These are phyloP conservation scores for Erythrophleum ivorense DNA, from an alignment of 331 rosid species.

Conservation along the genomic window DNA sequence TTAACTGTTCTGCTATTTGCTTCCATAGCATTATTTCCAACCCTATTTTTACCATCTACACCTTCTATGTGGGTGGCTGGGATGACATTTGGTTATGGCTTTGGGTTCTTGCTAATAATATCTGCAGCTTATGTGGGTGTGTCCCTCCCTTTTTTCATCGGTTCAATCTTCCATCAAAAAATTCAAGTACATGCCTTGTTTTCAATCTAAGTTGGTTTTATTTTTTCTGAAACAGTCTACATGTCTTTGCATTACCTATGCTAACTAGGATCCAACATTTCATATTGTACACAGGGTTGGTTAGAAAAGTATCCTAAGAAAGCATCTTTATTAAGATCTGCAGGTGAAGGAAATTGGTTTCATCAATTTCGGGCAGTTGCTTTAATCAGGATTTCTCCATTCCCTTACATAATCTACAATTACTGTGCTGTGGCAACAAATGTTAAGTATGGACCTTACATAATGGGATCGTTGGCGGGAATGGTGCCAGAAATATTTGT, in stretches of 20 bases:
- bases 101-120: conserved; percentile 71
- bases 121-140: conserved; percentile 69
- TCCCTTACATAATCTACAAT: conserved; percentile 89
- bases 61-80: conserved; percentile 98
- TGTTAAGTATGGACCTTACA: conserved; percentile 90
- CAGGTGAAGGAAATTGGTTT: conserved; percentile 93
- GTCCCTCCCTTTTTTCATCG: conserved; percentile 84
- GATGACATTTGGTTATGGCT: conserved; percentile 86
- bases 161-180: conserved; percentile 67
- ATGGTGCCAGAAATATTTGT: conserved; percentile 95
- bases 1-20: conserved; percentile 73
- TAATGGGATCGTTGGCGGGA: conserved; percentile 88
- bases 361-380: conserved; percentile 94
- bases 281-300: conserved; percentile 71
- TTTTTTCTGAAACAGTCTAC: neutral
- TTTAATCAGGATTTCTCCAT: conserved; percentile 93
- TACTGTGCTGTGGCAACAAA: conserved; percentile 96
- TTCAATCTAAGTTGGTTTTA: conserved; percentile 23
- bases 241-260: conserved; percentile 33
- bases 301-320: conserved; percentile 90
- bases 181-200: conserved; percentile 61
- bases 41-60: conserved; percentile 76
- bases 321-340: conserved; percentile 82
- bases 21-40: conserved; percentile 85
- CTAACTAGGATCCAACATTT: conserved; percentile 23